phyloP scores from a whole-genome alignment of 2,329 filamentous ascomycete genomes.

The Xylariaceae sp. region DNA sequence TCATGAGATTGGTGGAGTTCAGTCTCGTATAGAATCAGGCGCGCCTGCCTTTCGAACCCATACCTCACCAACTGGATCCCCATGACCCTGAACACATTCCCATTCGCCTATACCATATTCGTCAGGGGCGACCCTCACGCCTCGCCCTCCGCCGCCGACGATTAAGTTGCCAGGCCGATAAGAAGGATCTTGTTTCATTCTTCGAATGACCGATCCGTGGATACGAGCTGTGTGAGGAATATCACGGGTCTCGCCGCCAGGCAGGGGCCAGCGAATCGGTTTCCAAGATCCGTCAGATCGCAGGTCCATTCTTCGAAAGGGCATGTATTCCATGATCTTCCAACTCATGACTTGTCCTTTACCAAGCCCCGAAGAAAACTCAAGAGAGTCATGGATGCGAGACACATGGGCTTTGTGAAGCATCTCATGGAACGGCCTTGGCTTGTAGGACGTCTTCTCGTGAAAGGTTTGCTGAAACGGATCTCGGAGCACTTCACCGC shows the following conservation, averaged over 20 bases:
- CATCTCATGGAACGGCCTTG: constrained; percentile 49
- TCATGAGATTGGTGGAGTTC: no score
- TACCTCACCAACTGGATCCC: constrained; percentile 65
- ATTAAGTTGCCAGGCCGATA: constrained; percentile 80
- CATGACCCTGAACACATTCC: constrained; percentile 60
- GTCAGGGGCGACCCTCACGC: constrained; percentile 56
- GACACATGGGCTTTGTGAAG: constrained; percentile 54
- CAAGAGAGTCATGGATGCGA: constrained; percentile 66
- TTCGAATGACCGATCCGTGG: constrained; percentile 69
- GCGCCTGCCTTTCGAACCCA: constrained; percentile 45
- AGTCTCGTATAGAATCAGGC: no score
- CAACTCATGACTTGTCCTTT: constrained; percentile 58
- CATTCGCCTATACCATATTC: constrained; percentile 68
- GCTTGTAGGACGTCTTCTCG: constrained; percentile 10
- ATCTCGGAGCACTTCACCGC: constrained; percentile 11
- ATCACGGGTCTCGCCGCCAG: constrained; percentile 72
- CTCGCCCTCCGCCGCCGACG: constrained; percentile 72
- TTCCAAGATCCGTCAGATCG: constrained; percentile 70
- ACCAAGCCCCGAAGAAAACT: constrained; percentile 58
- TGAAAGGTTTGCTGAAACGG: constrained; percentile 14
- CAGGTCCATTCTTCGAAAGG: constrained; percentile 77
- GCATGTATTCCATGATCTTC: constrained; percentile 75
- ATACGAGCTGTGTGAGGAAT: constrained; percentile 67
- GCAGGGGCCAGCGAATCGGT: constrained; percentile 75
- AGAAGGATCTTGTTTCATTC: constrained; percentile 58